Evolutionary conservation across 768 basidiomycete species (phyloP).

Genomic region (Rhizopogon vesiculosus): DNA sequence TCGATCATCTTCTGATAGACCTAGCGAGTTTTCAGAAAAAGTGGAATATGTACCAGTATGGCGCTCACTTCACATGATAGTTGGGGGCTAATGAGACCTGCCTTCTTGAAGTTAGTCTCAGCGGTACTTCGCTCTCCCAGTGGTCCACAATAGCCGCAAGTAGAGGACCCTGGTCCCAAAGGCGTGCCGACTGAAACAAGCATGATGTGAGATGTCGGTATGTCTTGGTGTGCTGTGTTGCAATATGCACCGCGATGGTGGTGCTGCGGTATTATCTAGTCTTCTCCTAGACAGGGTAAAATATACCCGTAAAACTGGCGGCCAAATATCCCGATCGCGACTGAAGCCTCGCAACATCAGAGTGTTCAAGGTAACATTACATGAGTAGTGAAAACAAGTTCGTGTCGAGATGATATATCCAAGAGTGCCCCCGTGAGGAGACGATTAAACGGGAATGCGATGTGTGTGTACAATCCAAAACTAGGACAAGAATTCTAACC

Average conservation of each 20-base stretch:
- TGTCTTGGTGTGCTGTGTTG: background rate
- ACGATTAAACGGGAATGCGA: background rate
- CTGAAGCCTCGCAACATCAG: background rate
- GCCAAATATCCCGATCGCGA: no score
- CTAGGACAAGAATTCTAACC: conserved; percentile 26
- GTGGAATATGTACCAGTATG: background rate
- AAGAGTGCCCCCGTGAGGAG: background rate
- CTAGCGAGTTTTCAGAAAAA: conserved; percentile 29
- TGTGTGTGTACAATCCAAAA: background rate
- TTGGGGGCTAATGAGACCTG: conserved; percentile 43
- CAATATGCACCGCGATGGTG: no score
- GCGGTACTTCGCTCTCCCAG: conserved; percentile 41
- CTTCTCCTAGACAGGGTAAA: no score
- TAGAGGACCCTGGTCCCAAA: conserved; percentile 26
- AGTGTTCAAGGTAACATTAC: background rate
- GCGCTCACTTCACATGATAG: conserved; percentile 48
- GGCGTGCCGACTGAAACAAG: conserved; percentile 22
- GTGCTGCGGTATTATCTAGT: no score
- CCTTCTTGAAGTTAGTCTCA: conserved; percentile 41
- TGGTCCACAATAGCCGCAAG: conserved; percentile 67
- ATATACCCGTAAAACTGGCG: no score
- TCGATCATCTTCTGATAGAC: conserved; percentile 81
- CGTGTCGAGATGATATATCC: background rate
- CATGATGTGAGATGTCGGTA: conserved; percentile 10
- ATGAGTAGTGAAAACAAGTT: background rate